Percentiles rank a stretch among this genome's conserved stretches.
These are phyloP conservation scores for Chenopodium suecicum DNA, from an alignment of 148 eudicot species.

Conservation along the genomic window DNA sequence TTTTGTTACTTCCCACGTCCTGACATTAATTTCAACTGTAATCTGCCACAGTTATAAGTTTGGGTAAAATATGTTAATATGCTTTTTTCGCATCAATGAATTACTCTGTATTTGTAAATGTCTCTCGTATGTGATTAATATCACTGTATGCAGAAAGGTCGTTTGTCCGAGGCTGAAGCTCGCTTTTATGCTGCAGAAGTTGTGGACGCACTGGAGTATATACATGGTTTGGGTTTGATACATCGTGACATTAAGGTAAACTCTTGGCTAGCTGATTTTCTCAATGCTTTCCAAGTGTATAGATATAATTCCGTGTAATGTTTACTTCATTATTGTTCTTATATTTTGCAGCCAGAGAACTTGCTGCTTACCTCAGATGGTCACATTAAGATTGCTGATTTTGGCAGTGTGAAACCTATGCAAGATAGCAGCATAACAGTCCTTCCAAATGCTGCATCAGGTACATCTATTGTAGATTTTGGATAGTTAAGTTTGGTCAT, in stretches of 20 bases:
- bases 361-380: slow-evolving; percentile 89
- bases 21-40: neutral
- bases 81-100: neutral
- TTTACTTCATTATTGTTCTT: slow-evolving; percentile 25
- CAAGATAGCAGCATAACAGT: slow-evolving; percentile 87
- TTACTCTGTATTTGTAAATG: neutral
- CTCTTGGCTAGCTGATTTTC: slow-evolving; percentile 17
- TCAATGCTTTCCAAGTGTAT: slow-evolving; percentile 1
- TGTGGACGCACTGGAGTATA: slow-evolving; percentile 94
- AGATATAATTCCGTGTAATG: neutral
- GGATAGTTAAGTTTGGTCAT: neutral
- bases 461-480: slow-evolving; percentile 28
- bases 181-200: slow-evolving; percentile 96
- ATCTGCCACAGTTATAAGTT: neutral
- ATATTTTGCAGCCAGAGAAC: slow-evolving; percentile 88
- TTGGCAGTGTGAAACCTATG: slow-evolving; percentile 99
- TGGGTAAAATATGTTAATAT: neutral
- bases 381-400: slow-evolving; percentile 96
- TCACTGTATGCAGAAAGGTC: slow-evolving; percentile 75
- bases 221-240: slow-evolving; percentile 89
- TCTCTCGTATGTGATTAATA: neutral
- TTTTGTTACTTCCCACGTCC: neutral
- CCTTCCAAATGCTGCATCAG: slow-evolving; percentile 98
- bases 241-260: slow-evolving; percentile 98
- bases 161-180: slow-evolving; percentile 89